Base-by-base conservation (phyloP, 2,329 filamentous ascomycete species). In the Arthrocladium fulminans region DNA sequence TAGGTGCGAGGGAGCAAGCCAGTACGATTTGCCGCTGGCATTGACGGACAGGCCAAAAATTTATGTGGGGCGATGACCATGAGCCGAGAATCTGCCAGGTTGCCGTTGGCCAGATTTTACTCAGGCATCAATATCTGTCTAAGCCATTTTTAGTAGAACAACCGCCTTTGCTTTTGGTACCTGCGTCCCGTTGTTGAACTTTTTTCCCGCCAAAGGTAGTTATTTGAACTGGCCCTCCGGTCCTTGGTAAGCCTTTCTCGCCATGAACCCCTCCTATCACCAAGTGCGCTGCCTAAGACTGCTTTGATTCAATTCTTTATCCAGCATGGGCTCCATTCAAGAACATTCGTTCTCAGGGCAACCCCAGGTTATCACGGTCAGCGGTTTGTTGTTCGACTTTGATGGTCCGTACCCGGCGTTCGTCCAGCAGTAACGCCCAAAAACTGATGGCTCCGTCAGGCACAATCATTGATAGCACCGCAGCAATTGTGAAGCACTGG, bases 401-500 rank as follows among this genome's bases (percentile, higher is more conserved):
- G 69, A 72, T 54, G 69, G 57, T 58, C 45, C 32, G 22, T 29
- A 45, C 22, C 15, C 20, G 6, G n/a, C 15, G 12, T 17, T 46
- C 20, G 23, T 4, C 25, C 23, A 17, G 15, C 30, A 15, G 25
- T 6, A 35, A 13, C 6, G 22, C 17, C 8, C 20, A 20, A 19
- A 4, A 27, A 39, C 6, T 17, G 30, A 45, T 15, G n/a, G 8
- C 13, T 30, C 17, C 17, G 22, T 42, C 32, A 57, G 55, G 69
- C 8, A 72, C 70, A 23, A 71, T 72, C 44, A 63, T 72, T 37
- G 70, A 72, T 54, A 71, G 68, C 22, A 72, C 70, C 41, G 65
- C 66, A 55, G 69, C 80, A n/a, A 79, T 83, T 40, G 68, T 80
- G 52, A 80, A 81, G 61, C 73, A 81, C 63, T 83, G 80, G 80